Percentiles rank a stretch among this genome's conserved stretches.
Conservation (phyloP, 805 yeast species). For the Zygotorulaspora danielsina region DNA sequence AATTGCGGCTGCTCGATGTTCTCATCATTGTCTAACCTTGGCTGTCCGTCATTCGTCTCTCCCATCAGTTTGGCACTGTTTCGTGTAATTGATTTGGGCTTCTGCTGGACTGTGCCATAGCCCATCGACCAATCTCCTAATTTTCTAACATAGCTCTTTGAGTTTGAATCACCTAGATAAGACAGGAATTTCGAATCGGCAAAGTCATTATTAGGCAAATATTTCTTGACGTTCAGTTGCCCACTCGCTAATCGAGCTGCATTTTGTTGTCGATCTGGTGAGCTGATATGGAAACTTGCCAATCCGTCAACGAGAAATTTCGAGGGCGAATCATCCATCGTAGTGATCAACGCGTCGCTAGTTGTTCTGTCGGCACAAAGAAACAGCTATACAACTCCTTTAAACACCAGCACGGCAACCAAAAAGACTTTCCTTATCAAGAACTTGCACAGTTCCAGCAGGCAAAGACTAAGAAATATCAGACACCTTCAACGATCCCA, state of each 20-base stretch:
- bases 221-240: conserved; percentile 15
- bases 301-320: conserved; percentile 20
- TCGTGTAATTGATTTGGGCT: conserved; percentile 7
- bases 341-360: neutral
- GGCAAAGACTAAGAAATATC: neutral
- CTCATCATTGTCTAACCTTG: conserved; percentile 3
- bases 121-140: conserved; percentile 28
- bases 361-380: no score
- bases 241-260: neutral
- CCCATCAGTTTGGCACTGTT: neutral
- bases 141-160: conserved; percentile 16
- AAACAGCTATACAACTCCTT: no score
- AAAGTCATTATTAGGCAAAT: conserved; percentile 18
- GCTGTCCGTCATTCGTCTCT: neutral
- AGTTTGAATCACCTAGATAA: conserved; percentile 12
- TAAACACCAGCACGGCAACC: no score
- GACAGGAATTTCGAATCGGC: conserved; percentile 19
- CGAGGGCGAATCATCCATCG: conserved; percentile 15
- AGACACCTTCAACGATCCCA: neutral
- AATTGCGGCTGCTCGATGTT: conserved; percentile 26
- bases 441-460: no score
- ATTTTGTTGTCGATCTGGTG: conserved; percentile 11
- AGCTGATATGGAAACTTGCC: conserved; percentile 25
- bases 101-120: conserved; percentile 26
- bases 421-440: no score